Evolutionary conservation across 2,329 filamentous ascomycete genomes (phyloP), one percentile per base, ranked within the genome.

Genomic region (Penicillium sp.): DNA sequence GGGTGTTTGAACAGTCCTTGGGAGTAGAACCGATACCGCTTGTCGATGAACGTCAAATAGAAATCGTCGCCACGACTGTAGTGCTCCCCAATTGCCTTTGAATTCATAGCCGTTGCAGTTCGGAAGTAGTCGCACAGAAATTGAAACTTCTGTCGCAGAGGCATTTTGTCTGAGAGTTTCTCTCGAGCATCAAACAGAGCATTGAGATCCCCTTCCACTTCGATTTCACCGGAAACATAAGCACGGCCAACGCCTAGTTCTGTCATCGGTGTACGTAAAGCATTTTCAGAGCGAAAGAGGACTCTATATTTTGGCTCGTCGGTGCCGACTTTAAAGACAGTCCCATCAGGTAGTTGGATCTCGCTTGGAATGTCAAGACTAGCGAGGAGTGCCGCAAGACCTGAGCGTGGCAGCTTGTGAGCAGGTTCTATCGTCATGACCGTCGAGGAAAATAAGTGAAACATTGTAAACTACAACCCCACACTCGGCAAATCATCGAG

Each of bases 141-240:
- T 24, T 64, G 62, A 11, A 62, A 11, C 35, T 59, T 60, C n/a
- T 64, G 60, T 22, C 60, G 58, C 14, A 64, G 40, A 6, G 62
- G 62, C 14, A 64, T 53, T 35, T 56, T 56, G 3, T 62, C 57
- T 14, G 16, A n/a, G 6, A 61, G 11, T 11, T 49, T 53, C 6
- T 56, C 44, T 18, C 59, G 51, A 0, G 52, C 52, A 33, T 55
- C 44, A 24, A 58, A 59, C 7, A 61, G 14, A 6, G 55, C 55
- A 18, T 40, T 47, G 4, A 60, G 16, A 22, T 60, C 55, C 2
- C 59, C 59, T 22, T 61, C 47, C 0, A 61, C 56, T 6, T 61
- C n/a, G 10, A 61, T 61, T 31, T 61, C 55, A 13, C 55, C 59
- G 1, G 52, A 18, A 16, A 61, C 13, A 40, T 58, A 61, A 9